Percentiles rank a stretch among this genome's conserved stretches.
phyloP scores from a whole-genome alignment of 176 grass and related monocot genomes.

The Tillandsia leiboldiana region DNA sequence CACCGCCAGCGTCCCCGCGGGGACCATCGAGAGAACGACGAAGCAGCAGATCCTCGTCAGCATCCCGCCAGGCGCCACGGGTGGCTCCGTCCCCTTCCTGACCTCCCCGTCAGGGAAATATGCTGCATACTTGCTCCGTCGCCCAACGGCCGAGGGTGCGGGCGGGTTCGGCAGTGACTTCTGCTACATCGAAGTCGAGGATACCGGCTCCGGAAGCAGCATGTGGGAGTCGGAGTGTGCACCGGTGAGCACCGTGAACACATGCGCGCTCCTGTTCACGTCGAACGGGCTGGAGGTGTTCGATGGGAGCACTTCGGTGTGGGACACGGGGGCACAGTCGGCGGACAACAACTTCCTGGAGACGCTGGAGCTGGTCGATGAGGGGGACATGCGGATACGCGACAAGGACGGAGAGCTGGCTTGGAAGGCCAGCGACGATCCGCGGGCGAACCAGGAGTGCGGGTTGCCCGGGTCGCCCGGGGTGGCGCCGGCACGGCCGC shows the following conservation, averaged over 20 bases:
- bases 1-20: conserved; percentile 17
- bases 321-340: conserved; percentile 49
- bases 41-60: conserved; percentile 81
- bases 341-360: conserved; percentile 53
- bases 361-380: conserved; percentile 73
- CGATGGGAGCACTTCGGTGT: conserved; percentile 58
- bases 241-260: conserved; percentile 58
- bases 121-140: conserved; percentile 49
- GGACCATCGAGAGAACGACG: conserved; percentile 43
- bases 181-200: conserved; percentile 68
- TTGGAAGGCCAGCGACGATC: conserved; percentile 71
- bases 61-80: conserved; percentile 31
- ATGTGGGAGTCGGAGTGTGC: conserved; percentile 83
- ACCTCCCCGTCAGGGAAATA: conserved; percentile 62
- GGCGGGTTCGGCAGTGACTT: conserved; percentile 79
- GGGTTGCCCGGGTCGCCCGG: conserved; percentile 57
- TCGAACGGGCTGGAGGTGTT: conserved; percentile 73
- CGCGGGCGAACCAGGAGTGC: conserved; percentile 46
- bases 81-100: conserved; percentile 43
- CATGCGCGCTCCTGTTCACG: conserved; percentile 66
- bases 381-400: conserved; percentile 82
- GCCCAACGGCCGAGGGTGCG: conserved; percentile 36
- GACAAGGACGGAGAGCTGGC: conserved; percentile 80
- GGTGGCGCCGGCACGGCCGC: conserved; percentile 33
- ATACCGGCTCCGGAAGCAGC: conserved; percentile 25